Base-by-base conservation (phyloP, 1,284 basidiomycete genomes). In the Cutaneotrichosporon sp. region DNA sequence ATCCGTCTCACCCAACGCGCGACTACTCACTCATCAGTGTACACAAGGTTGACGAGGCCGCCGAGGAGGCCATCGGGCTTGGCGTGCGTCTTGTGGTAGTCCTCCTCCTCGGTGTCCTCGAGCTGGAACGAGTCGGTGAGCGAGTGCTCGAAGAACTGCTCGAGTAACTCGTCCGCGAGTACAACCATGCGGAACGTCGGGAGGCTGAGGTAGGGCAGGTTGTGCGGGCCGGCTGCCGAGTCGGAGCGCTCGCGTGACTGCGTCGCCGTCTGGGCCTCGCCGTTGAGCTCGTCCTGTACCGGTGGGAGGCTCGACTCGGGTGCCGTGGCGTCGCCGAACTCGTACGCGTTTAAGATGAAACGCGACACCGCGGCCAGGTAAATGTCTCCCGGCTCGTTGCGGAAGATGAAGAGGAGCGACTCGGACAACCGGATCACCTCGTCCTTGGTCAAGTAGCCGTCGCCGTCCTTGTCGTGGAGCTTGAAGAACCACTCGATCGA, bases 401-500 rank as follows among this genome's bases (percentile, higher is more conserved):
- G 89, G 87, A 99, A 99, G 71, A 99, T 97, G 80, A 95, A 95
- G 78, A 99, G 82, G 56, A 99, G 84, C 18, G 92, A 92, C 79
- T 98, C 95, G 3, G 95, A 97, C 43, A 99, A 81, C 55, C 84
- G 82, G 68, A 99, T 81, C 31, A 98, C 91, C 77, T 99, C 95
- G 72, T 98, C 95, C 79, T 95, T 97, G 2, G 94, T 95, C 65
- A 99, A 81, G 74, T 84, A 94, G 0, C 93, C 93, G 72, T 98
- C 94, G 67, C 92, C 93, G 77, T 98, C 90, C 79, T 95, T 95
- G 81, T 97, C 94, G 70, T 97, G 93, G 68, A 99, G 79, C 68
- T 91, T 90, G 81, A 99, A 98, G 81, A 99, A 95, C 94, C 95
- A 98, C 77, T 97, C 91, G 70, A 98, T 97, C 71, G 92, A 95